Percentiles rank a stretch among this genome's conserved stretches.
These are phyloP conservation scores for Globisporangium heterothallicum DNA, from an alignment of 352 stramenopile species.

Conservation along the genomic window DNA sequence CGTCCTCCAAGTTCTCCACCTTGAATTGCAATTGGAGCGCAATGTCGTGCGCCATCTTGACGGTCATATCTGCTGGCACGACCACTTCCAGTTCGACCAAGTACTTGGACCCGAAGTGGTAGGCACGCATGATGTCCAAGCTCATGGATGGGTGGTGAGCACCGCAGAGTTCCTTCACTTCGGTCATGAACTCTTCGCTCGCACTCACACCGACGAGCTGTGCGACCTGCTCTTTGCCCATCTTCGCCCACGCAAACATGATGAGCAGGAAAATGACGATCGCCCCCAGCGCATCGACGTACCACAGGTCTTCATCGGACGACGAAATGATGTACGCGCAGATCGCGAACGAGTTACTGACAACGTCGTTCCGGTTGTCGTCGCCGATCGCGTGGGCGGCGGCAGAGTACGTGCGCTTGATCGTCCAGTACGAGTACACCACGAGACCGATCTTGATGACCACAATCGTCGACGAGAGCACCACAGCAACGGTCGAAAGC, in stretches of 20 bases:
- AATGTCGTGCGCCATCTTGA: slow-evolving; percentile 92
- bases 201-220: slow-evolving; percentile 67
- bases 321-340: slow-evolving; percentile 58
- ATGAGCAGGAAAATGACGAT: slow-evolving; percentile 94
- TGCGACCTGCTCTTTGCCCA: slow-evolving; percentile 89
- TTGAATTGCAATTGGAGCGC: slow-evolving; percentile 93
- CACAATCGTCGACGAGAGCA: slow-evolving; percentile 61
- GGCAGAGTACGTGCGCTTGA: slow-evolving; percentile 41
- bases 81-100: slow-evolving; percentile 94
- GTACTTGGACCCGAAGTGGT: slow-evolving; percentile 94
- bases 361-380: slow-evolving; percentile 94
- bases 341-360: slow-evolving; percentile 89
- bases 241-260: slow-evolving; percentile 88
- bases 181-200: slow-evolving; percentile 86
- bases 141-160: slow-evolving; percentile 66
- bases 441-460: slow-evolving; percentile 67
- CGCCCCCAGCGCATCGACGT: slow-evolving; percentile 88
- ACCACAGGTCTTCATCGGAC: slow-evolving; percentile 63
- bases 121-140: slow-evolving; percentile 88
- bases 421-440: slow-evolving; percentile 54
- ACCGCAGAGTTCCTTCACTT: slow-evolving; percentile 77
- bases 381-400: slow-evolving; percentile 65
- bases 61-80: slow-evolving; percentile 82
- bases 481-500: slow-evolving; percentile 85
- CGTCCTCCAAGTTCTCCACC: slow-evolving; percentile 87